Evolutionary conservation across 106 monocot genomes (phyloP).

Genomic region (Dendrobium chrysotoxum): DNA sequence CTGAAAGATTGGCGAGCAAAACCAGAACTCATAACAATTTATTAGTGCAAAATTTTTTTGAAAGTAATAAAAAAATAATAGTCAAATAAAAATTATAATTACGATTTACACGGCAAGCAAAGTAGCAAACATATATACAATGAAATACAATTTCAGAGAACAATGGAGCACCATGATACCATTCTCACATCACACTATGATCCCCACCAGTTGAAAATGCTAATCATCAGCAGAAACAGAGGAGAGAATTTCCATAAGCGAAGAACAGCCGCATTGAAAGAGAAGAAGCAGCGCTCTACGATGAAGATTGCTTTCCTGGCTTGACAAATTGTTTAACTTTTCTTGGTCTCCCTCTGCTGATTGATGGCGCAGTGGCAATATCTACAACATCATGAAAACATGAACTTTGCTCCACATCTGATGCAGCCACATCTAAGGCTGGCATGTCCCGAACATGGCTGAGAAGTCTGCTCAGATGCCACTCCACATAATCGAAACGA

Average conservation of each 20-base stretch:
- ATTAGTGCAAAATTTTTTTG: no score
- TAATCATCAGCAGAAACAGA: background rate
- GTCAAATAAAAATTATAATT: no score
- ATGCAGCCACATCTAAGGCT: constrained; percentile 24
- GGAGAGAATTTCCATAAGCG: background rate
- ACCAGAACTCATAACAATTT: no score
- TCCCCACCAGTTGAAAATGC: background rate
- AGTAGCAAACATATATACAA: background rate
- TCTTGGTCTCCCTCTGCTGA: constrained; percentile 48
- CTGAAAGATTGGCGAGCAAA: no score
- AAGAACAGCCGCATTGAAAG: background rate
- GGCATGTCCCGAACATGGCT: constrained; percentile 63
- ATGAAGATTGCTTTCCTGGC: constrained; percentile 4
- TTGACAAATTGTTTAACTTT: constrained; percentile 21
- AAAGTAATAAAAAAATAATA: no score
- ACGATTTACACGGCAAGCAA: no score
- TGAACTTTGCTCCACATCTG: constrained; percentile 22
- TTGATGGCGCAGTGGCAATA: constrained; percentile 26
- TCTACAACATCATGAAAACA: constrained; percentile 33
- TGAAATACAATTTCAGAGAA: background rate
- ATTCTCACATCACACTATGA: background rate
- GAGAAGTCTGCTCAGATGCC: constrained; percentile 64
- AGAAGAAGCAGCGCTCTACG: constrained; percentile 3
- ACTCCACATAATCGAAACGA: constrained; percentile 69
- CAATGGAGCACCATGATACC: background rate